These are phyloP conservation scores for Mercurialis annua DNA, from an alignment of 345 rosid species.

Conservation along the genomic window DNA sequence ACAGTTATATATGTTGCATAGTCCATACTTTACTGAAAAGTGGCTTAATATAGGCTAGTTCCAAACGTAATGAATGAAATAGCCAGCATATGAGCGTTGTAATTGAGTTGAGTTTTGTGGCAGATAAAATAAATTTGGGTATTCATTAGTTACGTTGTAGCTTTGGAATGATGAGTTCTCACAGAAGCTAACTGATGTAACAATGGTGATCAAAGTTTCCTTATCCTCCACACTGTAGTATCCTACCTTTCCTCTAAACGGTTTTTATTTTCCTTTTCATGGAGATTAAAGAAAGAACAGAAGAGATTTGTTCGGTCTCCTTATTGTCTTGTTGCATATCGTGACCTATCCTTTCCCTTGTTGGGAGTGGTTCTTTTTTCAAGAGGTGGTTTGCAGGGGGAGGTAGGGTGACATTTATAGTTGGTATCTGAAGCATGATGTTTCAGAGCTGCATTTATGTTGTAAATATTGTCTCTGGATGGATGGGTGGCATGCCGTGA, in stretches of 20 bases:
- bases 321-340: not conserved
- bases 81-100: not conserved
- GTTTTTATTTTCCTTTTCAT: not conserved
- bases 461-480: not conserved
- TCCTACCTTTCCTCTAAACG: not conserved
- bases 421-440: not conserved
- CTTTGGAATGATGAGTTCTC: not conserved
- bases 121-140: not conserved
- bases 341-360: not conserved
- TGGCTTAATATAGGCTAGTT: not conserved
- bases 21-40: not conserved
- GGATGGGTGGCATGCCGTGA: not conserved
- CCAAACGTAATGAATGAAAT: not conserved
- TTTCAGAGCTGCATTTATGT: not conserved
- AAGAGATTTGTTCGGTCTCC: not conserved
- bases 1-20: not conserved
- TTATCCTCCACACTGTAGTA: not conserved
- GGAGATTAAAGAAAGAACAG: not conserved
- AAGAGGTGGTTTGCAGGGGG: not conserved
- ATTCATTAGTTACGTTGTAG: not conserved
- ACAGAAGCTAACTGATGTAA: not conserved
- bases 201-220: not conserved
- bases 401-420: not conserved
- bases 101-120: not conserved
- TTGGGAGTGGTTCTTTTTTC: not conserved